Percentiles rank a stretch among this genome's conserved stretches.
These are phyloP conservation scores for Exobasidium rhododendri DNA, from an alignment of 1,284 basidiomycete genomes.

Conservation along the genomic window DNA sequence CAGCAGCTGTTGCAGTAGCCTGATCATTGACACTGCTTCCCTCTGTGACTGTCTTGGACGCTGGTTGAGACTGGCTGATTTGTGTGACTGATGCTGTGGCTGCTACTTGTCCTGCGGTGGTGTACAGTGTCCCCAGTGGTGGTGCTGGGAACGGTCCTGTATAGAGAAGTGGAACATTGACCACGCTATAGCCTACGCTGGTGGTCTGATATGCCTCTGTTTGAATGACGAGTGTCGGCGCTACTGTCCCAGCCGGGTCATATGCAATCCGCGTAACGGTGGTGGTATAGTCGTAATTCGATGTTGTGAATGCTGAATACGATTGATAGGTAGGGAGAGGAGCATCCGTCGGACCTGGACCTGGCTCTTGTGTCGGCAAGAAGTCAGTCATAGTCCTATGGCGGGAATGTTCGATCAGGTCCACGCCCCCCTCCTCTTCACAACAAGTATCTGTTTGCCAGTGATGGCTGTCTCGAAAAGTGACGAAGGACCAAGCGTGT, in stretches of 20 bases:
- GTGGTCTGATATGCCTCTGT: conserved; percentile 27
- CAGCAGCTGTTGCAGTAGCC: not conserved
- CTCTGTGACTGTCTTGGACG: not conserved
- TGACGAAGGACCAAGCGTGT: no score
- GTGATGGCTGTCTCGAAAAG: no score
- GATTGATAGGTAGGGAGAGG: conserved; percentile 40
- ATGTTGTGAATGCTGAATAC: conserved; percentile 33
- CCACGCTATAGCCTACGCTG: conserved; percentile 27
- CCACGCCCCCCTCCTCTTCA: no score
- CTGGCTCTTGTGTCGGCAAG: conserved; percentile 33
- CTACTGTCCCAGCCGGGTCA: conserved; percentile 31
- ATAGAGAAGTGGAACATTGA: conserved; percentile 39
- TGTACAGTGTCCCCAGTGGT: conserved; percentile 36
- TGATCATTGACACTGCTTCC: not conserved
- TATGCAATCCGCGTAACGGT: conserved; percentile 32
- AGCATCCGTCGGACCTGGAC: conserved; percentile 41
- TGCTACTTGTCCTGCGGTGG: conserved; percentile 25
- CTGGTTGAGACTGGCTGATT: not conserved
- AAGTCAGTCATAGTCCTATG: conserved; percentile 14
- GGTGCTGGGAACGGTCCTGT: conserved; percentile 40
- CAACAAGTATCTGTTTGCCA: no score
- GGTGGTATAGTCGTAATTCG: conserved; percentile 21
- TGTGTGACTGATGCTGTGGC: not conserved
- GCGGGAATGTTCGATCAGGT: not conserved
- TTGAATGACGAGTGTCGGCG: conserved; percentile 26